Conservation (phyloP, 768 basidiomycete genomes). For the Lentinula sp. region DNA sequence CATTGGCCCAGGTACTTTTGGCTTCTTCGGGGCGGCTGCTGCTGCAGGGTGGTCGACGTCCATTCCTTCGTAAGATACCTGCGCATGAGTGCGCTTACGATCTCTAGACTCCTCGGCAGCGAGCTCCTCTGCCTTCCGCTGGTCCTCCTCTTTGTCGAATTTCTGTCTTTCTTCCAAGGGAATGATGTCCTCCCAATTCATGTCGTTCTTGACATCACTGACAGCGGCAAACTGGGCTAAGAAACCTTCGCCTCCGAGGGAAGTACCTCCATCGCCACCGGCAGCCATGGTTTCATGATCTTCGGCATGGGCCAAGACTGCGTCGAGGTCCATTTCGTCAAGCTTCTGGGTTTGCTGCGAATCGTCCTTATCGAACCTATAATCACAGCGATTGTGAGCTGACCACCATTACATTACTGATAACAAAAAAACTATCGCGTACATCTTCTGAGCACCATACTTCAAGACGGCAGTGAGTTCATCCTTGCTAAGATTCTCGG, state of each 20-base stretch:
- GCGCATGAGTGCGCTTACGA: conserved; percentile 81
- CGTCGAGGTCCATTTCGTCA: conserved; percentile 98
- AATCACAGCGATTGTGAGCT: conserved; percentile 10
- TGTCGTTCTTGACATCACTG: conserved; percentile 97
- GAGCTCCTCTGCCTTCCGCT: conserved; percentile 66
- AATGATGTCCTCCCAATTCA: conserved; percentile 99
- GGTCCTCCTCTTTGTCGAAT: conserved; percentile 76
- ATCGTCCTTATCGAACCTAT: conserved; percentile 96
- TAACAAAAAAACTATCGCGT: conserved; percentile 21
- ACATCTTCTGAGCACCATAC: conserved; percentile 98
- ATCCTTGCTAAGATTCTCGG: conserved; percentile 88
- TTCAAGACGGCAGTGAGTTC: conserved; percentile 97
- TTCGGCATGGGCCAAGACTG: conserved; percentile 94
- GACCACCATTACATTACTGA: neutral
- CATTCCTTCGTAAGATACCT: conserved; percentile 91
- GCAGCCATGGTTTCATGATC: conserved; percentile 91
- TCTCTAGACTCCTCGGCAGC: conserved; percentile 63
- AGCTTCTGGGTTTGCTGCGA: conserved; percentile 89
- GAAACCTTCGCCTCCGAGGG: conserved; percentile 97
- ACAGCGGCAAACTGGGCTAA: conserved; percentile 92
- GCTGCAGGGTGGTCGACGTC: conserved; percentile 72
- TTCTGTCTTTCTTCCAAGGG: conserved; percentile 86
- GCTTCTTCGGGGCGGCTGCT: conserved; percentile 64
- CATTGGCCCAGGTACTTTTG: conserved; percentile 62
- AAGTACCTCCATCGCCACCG: conserved; percentile 79